Conservation (phyloP, 768 basidiomycete genomes). For the Agrocybe pediades region DNA sequence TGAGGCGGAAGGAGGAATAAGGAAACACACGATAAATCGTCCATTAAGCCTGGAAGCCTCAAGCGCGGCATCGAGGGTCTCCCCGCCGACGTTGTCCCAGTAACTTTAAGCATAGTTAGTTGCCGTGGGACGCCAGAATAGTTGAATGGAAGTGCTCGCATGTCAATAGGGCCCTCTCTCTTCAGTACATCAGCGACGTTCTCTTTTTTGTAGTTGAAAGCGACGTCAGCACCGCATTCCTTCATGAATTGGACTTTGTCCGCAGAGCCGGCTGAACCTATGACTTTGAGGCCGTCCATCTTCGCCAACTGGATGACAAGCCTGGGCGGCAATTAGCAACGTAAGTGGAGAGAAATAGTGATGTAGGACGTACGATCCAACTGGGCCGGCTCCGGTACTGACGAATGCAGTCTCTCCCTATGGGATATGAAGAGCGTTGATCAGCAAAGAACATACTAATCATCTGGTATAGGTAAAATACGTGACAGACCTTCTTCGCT, state of each 20-base stretch:
- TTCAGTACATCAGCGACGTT: constrained; percentile 50
- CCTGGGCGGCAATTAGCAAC: constrained; percentile 19
- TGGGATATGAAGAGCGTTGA: not conserved
- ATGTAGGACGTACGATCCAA: constrained; percentile 53
- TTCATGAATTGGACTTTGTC: constrained; percentile 68
- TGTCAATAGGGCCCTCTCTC: constrained; percentile 53
- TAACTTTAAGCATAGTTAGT: constrained; percentile 28
- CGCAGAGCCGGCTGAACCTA: constrained; percentile 70
- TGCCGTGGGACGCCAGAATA: not conserved
- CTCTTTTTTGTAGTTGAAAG: constrained; percentile 74
- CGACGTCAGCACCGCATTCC: constrained; percentile 65
- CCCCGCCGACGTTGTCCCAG: constrained; percentile 67
- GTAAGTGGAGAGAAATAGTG: not conserved
- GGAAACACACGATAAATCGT: constrained; percentile 54
- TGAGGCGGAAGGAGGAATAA: not conserved
- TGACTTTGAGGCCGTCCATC: constrained; percentile 57
- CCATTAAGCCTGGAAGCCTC: constrained; percentile 43
- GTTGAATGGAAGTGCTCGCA: constrained; percentile 26
- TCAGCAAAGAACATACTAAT: not conserved
- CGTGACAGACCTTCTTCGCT: constrained; percentile 39
- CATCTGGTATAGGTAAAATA: too few species aligned
- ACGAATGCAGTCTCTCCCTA: constrained; percentile 46
- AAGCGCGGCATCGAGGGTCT: constrained; percentile 57
- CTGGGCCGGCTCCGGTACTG: constrained; percentile 46
- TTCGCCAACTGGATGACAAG: constrained; percentile 56